Evolutionary conservation across 441 rosid species (phyloP), one percentile per base, ranked within the genome.

Genomic region (Bruguiera hainesii): DNA sequence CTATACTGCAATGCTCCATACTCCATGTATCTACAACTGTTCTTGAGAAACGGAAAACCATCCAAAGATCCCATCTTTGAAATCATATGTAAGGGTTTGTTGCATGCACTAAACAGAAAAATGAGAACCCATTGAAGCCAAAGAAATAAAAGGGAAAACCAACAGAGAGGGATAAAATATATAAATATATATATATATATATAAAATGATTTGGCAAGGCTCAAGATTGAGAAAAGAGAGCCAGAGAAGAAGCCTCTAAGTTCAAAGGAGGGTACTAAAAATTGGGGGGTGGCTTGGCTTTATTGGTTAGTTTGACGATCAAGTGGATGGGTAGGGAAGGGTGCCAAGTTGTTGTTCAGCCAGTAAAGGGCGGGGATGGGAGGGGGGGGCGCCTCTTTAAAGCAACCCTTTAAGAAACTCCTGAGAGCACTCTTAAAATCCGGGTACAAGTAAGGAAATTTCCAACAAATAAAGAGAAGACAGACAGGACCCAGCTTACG

Each of bases 221-320:
- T 19, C 20, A 60, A 39, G 29, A 46, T 57, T 56, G 25, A 28
- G 52, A 53, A 25, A 8, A 56, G 59, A 52, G 39, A 6, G 55
- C 62, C 31, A 70, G 57, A n/a, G 57, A 53, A 53, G 13, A 63
- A 61, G 48, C 9, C 18, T 13, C n/a, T 9, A 66, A 23, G n/a
- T 16, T n/a, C 48, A 60, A 42, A 35, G 51, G 13, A 60, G 61
- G 66, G 69, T 26, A 60, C 64, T 29, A 46, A 42, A 42, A 71
- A 55, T 55, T 33, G 62, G 71, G 39, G 42, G 74, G 67, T 68
- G 69, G 6, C 58, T 35, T 63, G 50, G 59, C 48, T 73, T 57
- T 67, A 49, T 70, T 60, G 37, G 74, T 51, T 67, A 6, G 23
- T 46, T 13, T 6, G 20, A 59, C 20, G n/a, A 33, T 25, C 6